A percentile compares a stretch with the other conserved stretches of the same genome.
phyloP scores from a whole-genome alignment of 1,139 yeast genomes.

The Taiozyma sp. region DNA sequence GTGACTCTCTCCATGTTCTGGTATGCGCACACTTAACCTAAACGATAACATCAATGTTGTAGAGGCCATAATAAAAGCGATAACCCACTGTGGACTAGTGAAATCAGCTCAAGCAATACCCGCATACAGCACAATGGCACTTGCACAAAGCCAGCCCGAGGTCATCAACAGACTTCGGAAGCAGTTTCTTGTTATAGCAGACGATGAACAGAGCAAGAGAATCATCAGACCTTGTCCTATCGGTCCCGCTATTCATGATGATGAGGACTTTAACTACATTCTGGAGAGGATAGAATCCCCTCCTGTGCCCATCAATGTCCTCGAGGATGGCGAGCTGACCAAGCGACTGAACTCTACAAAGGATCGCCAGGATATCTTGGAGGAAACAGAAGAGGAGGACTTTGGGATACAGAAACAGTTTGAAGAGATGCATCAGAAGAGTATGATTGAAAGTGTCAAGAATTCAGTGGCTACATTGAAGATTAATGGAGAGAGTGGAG shows the following conservation, averaged over 20 bases:
- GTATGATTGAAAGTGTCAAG: constrained; percentile 10
- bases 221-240: constrained; percentile 17
- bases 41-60: no score
- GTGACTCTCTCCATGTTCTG: not conserved
- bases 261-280: constrained; percentile 5
- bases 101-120: no score
- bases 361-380: not conserved
- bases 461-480: constrained; percentile 15
- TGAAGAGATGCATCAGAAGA: constrained; percentile 1
- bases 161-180: constrained; percentile 19
- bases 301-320: constrained; percentile 26
- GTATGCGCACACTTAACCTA: not conserved
- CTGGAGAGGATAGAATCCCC: constrained; percentile 21
- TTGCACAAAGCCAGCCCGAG: constrained; percentile 9
- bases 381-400: constrained; percentile 3
- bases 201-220: constrained; percentile 21
- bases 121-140: constrained; percentile 11
- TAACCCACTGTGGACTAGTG: no score
- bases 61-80: no score
- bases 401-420: constrained; percentile 1
- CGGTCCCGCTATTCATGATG: not conserved
- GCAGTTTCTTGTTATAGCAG: constrained; percentile 14
- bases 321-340: constrained; percentile 17
- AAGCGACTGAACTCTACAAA: constrained; percentile 4
- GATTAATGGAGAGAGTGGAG: not conserved